Base-by-base conservation (phyloP, 257 asterid species). In the Datura wrightii region DNA sequence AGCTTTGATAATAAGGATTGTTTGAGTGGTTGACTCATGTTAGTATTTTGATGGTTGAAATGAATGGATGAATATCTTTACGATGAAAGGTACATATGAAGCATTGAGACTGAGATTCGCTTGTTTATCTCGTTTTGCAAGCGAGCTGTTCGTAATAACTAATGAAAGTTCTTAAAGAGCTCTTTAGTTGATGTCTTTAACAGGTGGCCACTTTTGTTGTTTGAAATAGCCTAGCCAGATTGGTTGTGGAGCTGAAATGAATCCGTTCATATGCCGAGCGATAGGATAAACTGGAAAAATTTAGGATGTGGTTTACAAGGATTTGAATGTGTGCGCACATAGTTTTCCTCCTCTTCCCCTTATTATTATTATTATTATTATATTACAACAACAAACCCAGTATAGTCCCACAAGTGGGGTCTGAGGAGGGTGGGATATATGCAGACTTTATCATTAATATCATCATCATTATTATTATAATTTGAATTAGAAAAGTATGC, bases 401-500 rank as follows among this genome's bases (percentile, higher is more conserved):
- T 39, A 39, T 39, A 39, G 42, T 39, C 4, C 42, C 42, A 39
- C 42, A 39, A 39, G 4, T 39, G 42, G 3, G 42, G 42, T 39
- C 42, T 39, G 42, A 4, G 1, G 42, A 39, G 42, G 42, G 42
- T 39, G 42, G 42, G 42, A 4, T 39, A 4, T 39, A 39, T 4
- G 4, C 42, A 2, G 42, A 39, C 42, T 4, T 39, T 39, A 62
- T 46, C n/a, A 72, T 72, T 1, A 15, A 15, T n/a, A 24, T 74
- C 10, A 76, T 48, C 62, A 67, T 67, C 60, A 79, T 53, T 34
- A 31, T 50, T 50, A 24, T 76, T 14, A 48, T 76, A 24, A 48
- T 76, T 13, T 76, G 81, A 24, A 50, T 74, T 50, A 46, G 81
- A 50, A 8, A 76, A 76, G 44, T 48, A 24, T 50, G 60, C 50